Evolutionary conservation across 2,329 filamentous ascomycete species (phyloP).

Genomic region (Pseudopyrenochaeta lycopersici): DNA sequence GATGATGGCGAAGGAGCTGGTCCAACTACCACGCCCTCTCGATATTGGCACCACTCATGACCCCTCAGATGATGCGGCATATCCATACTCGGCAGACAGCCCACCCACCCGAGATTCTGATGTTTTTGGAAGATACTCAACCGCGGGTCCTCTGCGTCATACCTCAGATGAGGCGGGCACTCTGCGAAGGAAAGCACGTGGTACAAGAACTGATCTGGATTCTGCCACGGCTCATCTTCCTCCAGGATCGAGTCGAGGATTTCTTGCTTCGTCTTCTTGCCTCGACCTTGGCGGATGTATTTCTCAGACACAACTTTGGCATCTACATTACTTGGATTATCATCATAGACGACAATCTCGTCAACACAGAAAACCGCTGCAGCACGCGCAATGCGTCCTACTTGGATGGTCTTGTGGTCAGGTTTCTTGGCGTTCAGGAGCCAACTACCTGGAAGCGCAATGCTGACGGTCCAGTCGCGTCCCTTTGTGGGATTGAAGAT

Average conservation of each 20-base stretch:
- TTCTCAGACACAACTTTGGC: slow-evolving; percentile 29
- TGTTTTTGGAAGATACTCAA: slow-evolving; percentile 79
- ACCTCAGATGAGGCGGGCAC: slow-evolving; percentile 77
- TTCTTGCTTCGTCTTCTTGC: slow-evolving; percentile 59
- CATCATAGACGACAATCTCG: slow-evolving; percentile 84
- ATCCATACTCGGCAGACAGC: slow-evolving; percentile 78
- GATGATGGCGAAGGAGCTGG: slow-evolving; percentile 16
- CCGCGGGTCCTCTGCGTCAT: slow-evolving; percentile 52
- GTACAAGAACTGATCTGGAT: slow-evolving; percentile 81
- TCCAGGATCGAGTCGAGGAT: slow-evolving; percentile 45
- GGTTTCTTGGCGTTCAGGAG: slow-evolving; percentile 70
- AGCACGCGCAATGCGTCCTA: slow-evolving; percentile 80
- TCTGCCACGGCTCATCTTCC: slow-evolving; percentile 65
- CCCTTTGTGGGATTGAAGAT: slow-evolving; percentile 72
- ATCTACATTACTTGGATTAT: slow-evolving; percentile 59
- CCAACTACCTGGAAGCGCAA: slow-evolving; percentile 81
- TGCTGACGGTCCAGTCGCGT: slow-evolving; percentile 76
- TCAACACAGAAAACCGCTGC: slow-evolving; percentile 85
- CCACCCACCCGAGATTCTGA: slow-evolving; percentile 77
- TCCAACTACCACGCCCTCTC: slow-evolving; percentile 75
- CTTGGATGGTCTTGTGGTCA: slow-evolving; percentile 77
- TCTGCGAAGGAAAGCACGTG: slow-evolving; percentile 85
- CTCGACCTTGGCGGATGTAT: slow-evolving; percentile 27
- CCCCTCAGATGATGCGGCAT: slow-evolving; percentile 84
- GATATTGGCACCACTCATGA: slow-evolving; percentile 80